Evolutionary conservation across 495 filamentous ascomycete genomes (phyloP).

Genomic region (Pseudomonodictys pantanalensis): DNA sequence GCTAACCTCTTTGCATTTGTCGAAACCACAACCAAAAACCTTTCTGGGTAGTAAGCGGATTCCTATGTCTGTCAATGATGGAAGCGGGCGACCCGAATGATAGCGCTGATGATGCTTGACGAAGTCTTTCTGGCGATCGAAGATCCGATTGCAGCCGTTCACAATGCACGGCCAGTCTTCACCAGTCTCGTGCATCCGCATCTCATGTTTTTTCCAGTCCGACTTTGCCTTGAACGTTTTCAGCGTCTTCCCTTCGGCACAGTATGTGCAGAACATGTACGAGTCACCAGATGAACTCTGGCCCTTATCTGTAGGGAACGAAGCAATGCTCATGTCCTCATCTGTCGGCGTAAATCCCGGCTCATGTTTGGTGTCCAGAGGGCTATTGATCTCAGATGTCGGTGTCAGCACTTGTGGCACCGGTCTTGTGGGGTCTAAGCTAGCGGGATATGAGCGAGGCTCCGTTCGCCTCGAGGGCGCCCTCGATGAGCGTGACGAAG

Average conservation of each 20-base stretch:
- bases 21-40: slow-evolving; percentile 32
- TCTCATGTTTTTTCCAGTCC: slow-evolving; percentile 32
- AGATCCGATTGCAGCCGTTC: slow-evolving; percentile 20
- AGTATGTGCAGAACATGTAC: slow-evolving; percentile 31
- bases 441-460: slow-evolving; percentile 22
- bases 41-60: slow-evolving; percentile 19
- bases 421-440: slow-evolving; percentile 16
- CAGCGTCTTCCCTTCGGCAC: slow-evolving; percentile 12
- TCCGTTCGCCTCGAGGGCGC: slow-evolving; percentile 1
- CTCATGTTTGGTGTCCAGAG: slow-evolving; percentile 17
- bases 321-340: slow-evolving; percentile 16
- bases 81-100: slow-evolving; percentile 22
- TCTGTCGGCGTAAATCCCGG: slow-evolving; percentile 21
- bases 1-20: slow-evolving; percentile 29
- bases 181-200: slow-evolving; percentile 29
- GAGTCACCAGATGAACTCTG: slow-evolving; percentile 6
- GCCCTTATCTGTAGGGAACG: slow-evolving; percentile 1
- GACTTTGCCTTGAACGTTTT: slow-evolving; percentile 31
- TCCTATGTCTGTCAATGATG: slow-evolving; percentile 22
- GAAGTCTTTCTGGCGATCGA: slow-evolving; percentile 30
- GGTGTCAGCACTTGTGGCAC: slow-evolving; percentile 16
- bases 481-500: slow-evolving; percentile 19
- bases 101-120: slow-evolving; percentile 23
- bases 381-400: slow-evolving; percentile 16
- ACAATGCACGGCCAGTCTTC: slow-evolving; percentile 28